Evolutionary conservation across 768 basidiomycete genomes (phyloP).

Genomic region (Tricholoma saponaceum): DNA sequence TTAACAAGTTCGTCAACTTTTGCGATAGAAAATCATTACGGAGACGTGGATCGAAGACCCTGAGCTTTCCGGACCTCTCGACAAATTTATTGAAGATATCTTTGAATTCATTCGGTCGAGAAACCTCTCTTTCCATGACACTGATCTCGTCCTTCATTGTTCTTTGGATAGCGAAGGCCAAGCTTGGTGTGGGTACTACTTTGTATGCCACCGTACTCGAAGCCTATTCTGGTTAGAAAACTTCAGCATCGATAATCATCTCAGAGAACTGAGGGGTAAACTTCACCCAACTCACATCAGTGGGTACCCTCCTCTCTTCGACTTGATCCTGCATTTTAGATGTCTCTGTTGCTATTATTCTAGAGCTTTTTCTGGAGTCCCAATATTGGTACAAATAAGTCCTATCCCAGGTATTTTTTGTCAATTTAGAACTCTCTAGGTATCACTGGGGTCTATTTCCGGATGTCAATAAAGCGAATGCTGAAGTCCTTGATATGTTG

Average conservation of each 20-base stretch:
- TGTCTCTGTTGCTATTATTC: background rate
- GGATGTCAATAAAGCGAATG: slow-evolving; percentile 20
- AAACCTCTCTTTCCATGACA: slow-evolving; percentile 16
- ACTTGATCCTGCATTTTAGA: background rate
- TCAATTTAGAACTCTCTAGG: slow-evolving; percentile 17
- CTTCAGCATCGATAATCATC: slow-evolving; percentile 19
- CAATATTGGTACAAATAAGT: slow-evolving; percentile 30
- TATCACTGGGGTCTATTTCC: slow-evolving; percentile 30
- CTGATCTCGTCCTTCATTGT: slow-evolving; percentile 39
- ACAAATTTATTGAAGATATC: background rate
- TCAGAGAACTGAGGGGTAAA: slow-evolving; percentile 21
- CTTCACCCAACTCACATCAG: slow-evolving; percentile 23
- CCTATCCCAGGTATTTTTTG: background rate
- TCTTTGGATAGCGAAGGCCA: slow-evolving; percentile 14
- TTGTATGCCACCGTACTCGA: slow-evolving; percentile 30
- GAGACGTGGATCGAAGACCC: slow-evolving; percentile 34
- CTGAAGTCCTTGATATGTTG: slow-evolving; percentile 17
- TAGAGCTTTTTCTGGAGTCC: slow-evolving; percentile 29
- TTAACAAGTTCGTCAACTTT: background rate
- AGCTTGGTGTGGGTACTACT: slow-evolving; percentile 39
- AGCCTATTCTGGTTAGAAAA: slow-evolving; percentile 42
- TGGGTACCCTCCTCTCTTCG: slow-evolving; percentile 11
- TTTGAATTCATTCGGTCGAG: slow-evolving; percentile 13
- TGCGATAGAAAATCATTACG: slow-evolving; percentile 33
- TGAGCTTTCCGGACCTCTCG: slow-evolving; percentile 20